These are phyloP conservation scores for Cryptococcus neoformans DNA, from an alignment of 1,284 basidiomycete genomes.

Conservation along the genomic window DNA sequence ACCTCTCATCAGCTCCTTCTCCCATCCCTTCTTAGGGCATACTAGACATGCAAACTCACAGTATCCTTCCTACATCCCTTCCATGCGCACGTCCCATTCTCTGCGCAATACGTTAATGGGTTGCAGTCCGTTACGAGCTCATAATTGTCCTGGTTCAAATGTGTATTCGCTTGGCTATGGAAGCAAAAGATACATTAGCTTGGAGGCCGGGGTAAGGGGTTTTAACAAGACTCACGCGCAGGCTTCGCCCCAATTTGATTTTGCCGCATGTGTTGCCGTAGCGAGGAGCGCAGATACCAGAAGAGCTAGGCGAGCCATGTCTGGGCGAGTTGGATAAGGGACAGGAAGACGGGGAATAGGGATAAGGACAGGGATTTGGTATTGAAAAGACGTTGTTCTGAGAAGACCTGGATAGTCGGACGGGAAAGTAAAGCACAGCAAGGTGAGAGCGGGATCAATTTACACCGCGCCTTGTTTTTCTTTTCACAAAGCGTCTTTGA, in stretches of 20 bases:
- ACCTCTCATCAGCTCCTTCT: constrained; percentile 2
- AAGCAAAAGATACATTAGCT: not conserved
- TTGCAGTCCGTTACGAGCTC: constrained; percentile 75
- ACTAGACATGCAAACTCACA: constrained; percentile 40
- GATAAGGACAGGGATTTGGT: too few relatives aligned
- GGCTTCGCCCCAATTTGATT: constrained; percentile 25
- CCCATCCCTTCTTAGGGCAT: not conserved
- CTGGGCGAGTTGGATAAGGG: not conserved
- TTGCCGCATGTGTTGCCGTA: constrained; percentile 4
- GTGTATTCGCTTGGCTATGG: constrained; percentile 52
- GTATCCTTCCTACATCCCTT: constrained; percentile 73
- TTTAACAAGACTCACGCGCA: constrained; percentile 27
- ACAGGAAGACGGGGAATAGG: not conserved
- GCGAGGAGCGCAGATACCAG: not conserved
- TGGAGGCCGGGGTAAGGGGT: not conserved
- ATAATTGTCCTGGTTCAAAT: constrained; percentile 68
- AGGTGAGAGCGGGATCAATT: too few relatives aligned
- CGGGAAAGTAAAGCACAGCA: too few relatives aligned
- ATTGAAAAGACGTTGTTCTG: too few relatives aligned
- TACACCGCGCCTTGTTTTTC: too few relatives aligned
- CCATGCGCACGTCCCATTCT: constrained; percentile 58
- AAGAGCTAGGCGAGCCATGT: not conserved
- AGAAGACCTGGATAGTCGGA: too few relatives aligned
- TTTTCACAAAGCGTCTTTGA: too few relatives aligned
- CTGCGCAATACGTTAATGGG: constrained; percentile 63